Conservation (phyloP, 1,284 basidiomycete genomes). For the Microbotryomycetes sp. region DNA sequence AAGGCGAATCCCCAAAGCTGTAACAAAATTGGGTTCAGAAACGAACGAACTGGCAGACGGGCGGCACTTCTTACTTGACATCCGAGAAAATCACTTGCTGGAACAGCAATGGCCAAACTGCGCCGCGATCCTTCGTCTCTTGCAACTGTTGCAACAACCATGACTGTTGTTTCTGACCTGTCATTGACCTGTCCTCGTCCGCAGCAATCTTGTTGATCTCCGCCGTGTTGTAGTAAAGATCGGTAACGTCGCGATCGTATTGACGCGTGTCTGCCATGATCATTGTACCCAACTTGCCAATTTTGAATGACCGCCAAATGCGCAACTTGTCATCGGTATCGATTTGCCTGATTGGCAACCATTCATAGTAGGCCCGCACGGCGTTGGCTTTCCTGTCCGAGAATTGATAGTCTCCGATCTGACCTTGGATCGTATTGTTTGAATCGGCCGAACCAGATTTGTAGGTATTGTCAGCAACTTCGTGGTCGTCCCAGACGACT, state of each 20-base stretch:
- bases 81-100: conserved; percentile 38
- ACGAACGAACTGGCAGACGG: neutral
- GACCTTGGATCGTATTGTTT: conserved; percentile 50
- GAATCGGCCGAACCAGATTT: conserved; percentile 56
- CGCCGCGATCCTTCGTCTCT: conserved; percentile 49
- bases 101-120: conserved; percentile 56
- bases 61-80: conserved; percentile 15
- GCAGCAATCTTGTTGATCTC: conserved; percentile 48
- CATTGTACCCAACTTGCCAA: conserved; percentile 50
- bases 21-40: neutral
- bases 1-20: neutral
- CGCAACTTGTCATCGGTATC: conserved; percentile 54
- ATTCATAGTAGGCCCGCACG: conserved; percentile 45
- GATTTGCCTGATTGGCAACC: conserved; percentile 57
- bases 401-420: conserved; percentile 41
- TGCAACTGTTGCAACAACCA: conserved; percentile 53
- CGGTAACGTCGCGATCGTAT: conserved; percentile 59
- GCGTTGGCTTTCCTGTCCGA: conserved; percentile 58
- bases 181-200: conserved; percentile 48
- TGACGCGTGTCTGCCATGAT: conserved; percentile 60
- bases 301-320: conserved; percentile 61
- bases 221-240: conserved; percentile 55
- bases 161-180: conserved; percentile 54
- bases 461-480: conserved; percentile 58
- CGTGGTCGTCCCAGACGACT: conserved; percentile 55